Conservation (phyloP, 257 asterid species). For the Anisodus tanguticus region DNA sequence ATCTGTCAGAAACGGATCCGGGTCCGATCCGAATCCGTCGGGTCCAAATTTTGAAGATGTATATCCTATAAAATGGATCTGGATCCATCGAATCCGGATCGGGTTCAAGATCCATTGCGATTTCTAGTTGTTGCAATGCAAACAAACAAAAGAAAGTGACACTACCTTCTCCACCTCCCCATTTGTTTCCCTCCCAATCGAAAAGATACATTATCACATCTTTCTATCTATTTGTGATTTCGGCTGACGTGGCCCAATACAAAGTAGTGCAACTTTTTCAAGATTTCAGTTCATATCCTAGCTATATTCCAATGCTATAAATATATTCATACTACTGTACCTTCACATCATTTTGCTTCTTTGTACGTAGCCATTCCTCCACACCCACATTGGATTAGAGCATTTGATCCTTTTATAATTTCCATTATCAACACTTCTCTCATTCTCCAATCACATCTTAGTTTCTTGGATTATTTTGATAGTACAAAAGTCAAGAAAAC, state of each 20-base stretch:
- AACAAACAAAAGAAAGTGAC: not conserved
- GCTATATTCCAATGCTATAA: not conserved
- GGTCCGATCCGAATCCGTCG: no score
- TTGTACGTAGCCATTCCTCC: not conserved
- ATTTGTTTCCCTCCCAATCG: not conserved
- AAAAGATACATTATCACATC: conserved; percentile 43
- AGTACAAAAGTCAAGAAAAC: not conserved
- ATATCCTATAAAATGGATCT: no score
- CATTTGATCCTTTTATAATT: conserved; percentile 9
- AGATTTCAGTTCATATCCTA: not conserved
- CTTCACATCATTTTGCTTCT: conserved; percentile 23
- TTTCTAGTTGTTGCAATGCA: no score
- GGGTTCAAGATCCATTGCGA: no score
- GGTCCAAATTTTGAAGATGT: no score
- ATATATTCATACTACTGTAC: not conserved
- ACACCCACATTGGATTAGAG: not conserved
- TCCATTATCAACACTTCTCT: not conserved
- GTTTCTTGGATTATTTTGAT: not conserved
- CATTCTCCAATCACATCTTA: not conserved
- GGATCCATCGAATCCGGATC: no score
- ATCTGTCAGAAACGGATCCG: no score
- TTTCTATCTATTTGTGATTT: conserved; percentile 62
- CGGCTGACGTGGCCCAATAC: conserved; percentile 64
- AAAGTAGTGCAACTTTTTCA: conserved; percentile 15
- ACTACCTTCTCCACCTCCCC: not conserved